Percentiles rank a stretch among this genome's conserved stretches.
phyloP scores from a whole-genome alignment of 2,329 filamentous ascomycete genomes.

The Xylariaceae sp. region DNA sequence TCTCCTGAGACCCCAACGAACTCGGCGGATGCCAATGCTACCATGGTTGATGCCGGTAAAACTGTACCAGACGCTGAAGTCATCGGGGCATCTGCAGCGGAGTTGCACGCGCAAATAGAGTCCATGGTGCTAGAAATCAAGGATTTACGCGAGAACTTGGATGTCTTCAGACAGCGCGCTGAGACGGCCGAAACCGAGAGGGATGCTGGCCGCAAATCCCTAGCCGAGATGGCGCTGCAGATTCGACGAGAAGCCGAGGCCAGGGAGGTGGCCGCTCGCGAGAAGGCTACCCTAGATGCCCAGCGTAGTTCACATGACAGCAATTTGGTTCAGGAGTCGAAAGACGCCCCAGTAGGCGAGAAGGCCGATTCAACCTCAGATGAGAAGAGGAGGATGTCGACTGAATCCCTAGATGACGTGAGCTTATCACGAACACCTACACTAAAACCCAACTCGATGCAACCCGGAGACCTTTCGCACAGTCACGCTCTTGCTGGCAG shows the following conservation, averaged over 20 bases:
- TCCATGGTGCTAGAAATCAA: conserved; percentile 75
- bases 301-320: too few species aligned
- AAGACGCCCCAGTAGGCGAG: too few species aligned
- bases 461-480: conserved; percentile 38
- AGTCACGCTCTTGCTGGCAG: conserved; percentile 50
- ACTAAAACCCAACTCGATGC: conserved; percentile 42
- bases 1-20: conserved; percentile 35
- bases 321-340: too few species aligned
- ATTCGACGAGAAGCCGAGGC: conserved; percentile 67
- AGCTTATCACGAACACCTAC: conserved; percentile 47
- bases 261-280: conserved; percentile 40
- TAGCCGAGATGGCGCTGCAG: conserved; percentile 84
- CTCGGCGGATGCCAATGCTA: conserved; percentile 18
- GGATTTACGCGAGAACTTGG: conserved; percentile 74
- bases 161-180: conserved; percentile 71
- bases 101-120: conserved; percentile 69
- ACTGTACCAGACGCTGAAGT: conserved; percentile 31
- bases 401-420: conserved; percentile 37
- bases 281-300: conserved; percentile 37
- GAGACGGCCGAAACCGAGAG: conserved; percentile 78
- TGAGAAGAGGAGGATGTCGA: too few species aligned
- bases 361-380: too few species aligned
- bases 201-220: conserved; percentile 64
- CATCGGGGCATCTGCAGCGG: conserved; percentile 33
- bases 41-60: conserved; percentile 18